A percentile compares a stretch with the other conserved stretches of the same genome.
phyloP scores from a whole-genome alignment of 257 asterid species.

The Dorcoceras hygrometricum region DNA sequence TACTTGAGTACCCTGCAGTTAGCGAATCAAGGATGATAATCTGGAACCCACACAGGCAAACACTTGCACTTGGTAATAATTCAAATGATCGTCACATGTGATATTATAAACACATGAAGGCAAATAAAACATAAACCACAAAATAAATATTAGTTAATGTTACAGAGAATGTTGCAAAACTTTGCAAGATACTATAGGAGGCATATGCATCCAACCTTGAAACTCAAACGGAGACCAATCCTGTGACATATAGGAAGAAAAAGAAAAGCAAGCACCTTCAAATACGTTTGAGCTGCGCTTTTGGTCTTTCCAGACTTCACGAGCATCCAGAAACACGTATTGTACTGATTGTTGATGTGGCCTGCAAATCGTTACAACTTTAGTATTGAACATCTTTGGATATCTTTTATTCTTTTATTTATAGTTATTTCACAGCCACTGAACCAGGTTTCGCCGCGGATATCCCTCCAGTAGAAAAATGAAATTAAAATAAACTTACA shows the following conservation, averaged over 20 bases:
- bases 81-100: not conserved
- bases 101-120: not conserved
- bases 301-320: conserved; percentile 76
- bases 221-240: not conserved
- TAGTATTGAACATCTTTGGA: not conserved
- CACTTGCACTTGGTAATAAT: not conserved
- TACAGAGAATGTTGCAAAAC: not conserved
- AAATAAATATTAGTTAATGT: too few relatives aligned
- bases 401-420: not conserved
- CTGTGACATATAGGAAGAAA: not conserved
- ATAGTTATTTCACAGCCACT: not conserved
- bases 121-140: not conserved
- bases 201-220: not conserved
- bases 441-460: not conserved
- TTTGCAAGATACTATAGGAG: not conserved
- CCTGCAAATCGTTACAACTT: conserved; percentile 34
- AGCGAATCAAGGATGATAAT: conserved; percentile 6
- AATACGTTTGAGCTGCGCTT: conserved; percentile 59
- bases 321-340: too few relatives aligned
- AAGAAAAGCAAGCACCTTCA: conserved; percentile 46
- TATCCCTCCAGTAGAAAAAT: conserved; percentile 6
- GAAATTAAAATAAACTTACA: conserved; percentile 44
- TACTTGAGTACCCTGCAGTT: conserved; percentile 74
- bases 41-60: not conserved
- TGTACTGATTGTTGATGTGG: too few relatives aligned